A percentile compares a stretch with the other conserved stretches of the same genome.
These are phyloP conservation scores for Yarrowia yakushimensis DNA, from an alignment of 805 yeast species.

Conservation along the genomic window DNA sequence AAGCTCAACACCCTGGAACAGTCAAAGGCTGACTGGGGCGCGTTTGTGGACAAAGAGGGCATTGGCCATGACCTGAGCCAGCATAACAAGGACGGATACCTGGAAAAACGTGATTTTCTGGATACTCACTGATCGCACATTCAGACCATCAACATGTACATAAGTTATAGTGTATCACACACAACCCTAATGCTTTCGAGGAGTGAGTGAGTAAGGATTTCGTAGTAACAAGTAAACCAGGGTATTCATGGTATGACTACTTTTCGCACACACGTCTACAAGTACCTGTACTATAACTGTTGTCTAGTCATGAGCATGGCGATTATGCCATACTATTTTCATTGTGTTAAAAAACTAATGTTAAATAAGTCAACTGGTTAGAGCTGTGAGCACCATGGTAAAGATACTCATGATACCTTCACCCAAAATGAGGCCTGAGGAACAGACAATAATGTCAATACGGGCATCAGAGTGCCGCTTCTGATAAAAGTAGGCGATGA, in stretches of 20 bases:
- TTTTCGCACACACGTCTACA: too few species aligned
- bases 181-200: not conserved
- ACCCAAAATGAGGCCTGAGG: conserved; percentile 89
- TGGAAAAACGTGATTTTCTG: conserved; percentile 88
- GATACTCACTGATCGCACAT: conserved; percentile 27
- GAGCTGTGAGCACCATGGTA: conserved; percentile 70
- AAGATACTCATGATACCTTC: conserved; percentile 87
- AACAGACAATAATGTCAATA: conserved; percentile 77
- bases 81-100: conserved; percentile 84
- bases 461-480: conserved; percentile 43
- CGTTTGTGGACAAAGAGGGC: conserved; percentile 82
- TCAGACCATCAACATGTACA: not conserved
- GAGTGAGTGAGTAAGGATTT: too few species aligned
- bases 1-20: conserved; percentile 90
- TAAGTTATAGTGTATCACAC: not conserved
- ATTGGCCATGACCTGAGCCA: conserved; percentile 75
- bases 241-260: too few species aligned
- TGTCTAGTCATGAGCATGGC: too few species aligned
- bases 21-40: conserved; percentile 91
- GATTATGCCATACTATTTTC: too few species aligned
- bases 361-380: not conserved
- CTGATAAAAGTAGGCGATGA: conserved; percentile 46
- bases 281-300: too few species aligned
- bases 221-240: too few species aligned
- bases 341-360: not conserved